A percentile compares a stretch with the other conserved stretches of the same genome.
Evolutionary conservation across 1,284 basidiomycete genomes (phyloP).

Genomic region (Sanghuangporus weigelae): DNA sequence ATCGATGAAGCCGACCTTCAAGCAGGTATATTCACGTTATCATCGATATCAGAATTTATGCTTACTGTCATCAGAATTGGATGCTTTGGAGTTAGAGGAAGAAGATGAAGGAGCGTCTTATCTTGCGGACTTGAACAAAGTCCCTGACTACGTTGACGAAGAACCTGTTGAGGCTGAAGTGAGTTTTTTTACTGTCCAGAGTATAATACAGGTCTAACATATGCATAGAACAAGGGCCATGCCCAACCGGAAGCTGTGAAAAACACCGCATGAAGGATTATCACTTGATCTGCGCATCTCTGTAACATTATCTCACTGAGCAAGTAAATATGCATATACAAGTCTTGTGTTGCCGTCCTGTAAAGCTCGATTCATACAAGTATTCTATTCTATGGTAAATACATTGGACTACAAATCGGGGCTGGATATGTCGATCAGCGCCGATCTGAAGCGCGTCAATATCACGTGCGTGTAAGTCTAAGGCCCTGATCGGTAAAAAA

Average conservation of each 20-base stretch:
- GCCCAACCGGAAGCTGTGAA: conserved; percentile 49
- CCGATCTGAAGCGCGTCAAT: not conserved
- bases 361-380: too few species aligned
- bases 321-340: not conserved
- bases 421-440: not conserved
- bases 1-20: conserved; percentile 96
- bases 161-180: conserved; percentile 65
- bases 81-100: conserved; percentile 81
- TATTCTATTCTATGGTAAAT: not conserved
- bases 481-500: too few species aligned
- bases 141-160: conserved; percentile 88
- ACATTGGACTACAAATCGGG: not conserved
- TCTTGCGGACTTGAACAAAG: conserved; percentile 77
- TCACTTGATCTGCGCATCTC: not conserved
- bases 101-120: conserved; percentile 88
- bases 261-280: conserved; percentile 31
- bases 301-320: not conserved
- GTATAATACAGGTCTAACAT: not conserved
- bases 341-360: not conserved
- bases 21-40: conserved; percentile 63
- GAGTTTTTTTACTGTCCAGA: conserved; percentile 30
- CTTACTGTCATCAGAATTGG: conserved; percentile 60
- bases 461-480: not conserved
- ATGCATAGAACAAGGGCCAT: conserved; percentile 28
- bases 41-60: conserved; percentile 2